Conservation (phyloP, 352 stramenopile genomes). For the Thalassiosira livingstoniorum region DNA sequence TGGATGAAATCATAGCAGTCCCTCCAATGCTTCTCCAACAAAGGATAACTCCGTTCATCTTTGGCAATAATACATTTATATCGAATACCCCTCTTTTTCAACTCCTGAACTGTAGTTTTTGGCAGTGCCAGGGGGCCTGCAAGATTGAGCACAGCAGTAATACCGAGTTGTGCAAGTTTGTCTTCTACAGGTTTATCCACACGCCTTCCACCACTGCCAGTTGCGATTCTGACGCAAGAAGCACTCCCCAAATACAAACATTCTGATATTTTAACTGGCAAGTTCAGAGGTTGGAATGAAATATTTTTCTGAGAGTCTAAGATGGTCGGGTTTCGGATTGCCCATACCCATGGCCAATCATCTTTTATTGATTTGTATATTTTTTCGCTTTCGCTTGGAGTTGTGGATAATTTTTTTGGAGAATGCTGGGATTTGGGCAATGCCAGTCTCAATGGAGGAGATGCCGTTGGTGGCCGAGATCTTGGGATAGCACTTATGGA, state of each 20-base stretch:
- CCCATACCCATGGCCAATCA: slow-evolving; percentile 46
- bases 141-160: background rate
- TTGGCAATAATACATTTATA: background rate
- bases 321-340: slow-evolving; percentile 8
- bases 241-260: background rate
- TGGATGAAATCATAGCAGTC: background rate
- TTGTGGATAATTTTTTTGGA: background rate
- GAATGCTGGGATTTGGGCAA: too few species aligned
- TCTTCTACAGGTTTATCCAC: too few species aligned
- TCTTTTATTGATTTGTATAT: background rate
- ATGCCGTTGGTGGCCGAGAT: too few species aligned
- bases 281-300: background rate
- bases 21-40: background rate
- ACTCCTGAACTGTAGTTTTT: background rate
- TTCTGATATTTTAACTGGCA: slow-evolving; percentile 1
- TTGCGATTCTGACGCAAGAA: background rate
- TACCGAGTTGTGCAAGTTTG: slow-evolving; percentile 3
- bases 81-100: slow-evolving; percentile 5
- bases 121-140: slow-evolving; percentile 1
- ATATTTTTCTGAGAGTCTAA: slow-evolving; percentile 21
- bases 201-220: too few species aligned
- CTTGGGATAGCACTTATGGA: too few species aligned
- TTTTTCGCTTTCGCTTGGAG: background rate
- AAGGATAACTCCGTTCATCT: background rate
- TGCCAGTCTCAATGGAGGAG: too few species aligned